A percentile compares a stretch with the other conserved stretches of the same genome.
Evolutionary conservation across 371 early-diverging fungal species (phyloP).

Genomic region (Mucor mucedo): DNA sequence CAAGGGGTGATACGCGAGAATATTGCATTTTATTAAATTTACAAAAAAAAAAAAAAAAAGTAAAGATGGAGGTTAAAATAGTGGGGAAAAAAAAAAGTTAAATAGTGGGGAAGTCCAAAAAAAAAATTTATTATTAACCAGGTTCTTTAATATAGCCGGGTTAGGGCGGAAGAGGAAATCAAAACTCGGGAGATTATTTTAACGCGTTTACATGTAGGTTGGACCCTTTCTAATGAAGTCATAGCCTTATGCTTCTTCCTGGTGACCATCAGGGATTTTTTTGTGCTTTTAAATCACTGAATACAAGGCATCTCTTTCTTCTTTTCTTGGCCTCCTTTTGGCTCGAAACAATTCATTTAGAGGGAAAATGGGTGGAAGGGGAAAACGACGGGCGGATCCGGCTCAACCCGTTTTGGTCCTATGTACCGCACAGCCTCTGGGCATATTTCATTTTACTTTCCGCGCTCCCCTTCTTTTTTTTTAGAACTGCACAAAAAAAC

Average conservation of each 20-base stretch:
- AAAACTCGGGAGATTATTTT: slow-evolving; percentile 18
- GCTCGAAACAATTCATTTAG: neutral
- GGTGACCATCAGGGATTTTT: too few relatives aligned
- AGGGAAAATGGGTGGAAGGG: neutral
- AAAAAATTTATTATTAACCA: neutral
- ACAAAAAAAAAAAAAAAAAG: slow-evolving; percentile 1
- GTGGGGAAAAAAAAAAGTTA: neutral
- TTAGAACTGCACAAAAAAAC: too few relatives aligned
- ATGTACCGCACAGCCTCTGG: neutral
- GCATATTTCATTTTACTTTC: neutral
- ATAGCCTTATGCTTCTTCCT: neutral
- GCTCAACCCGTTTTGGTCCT: slow-evolving; percentile 6
- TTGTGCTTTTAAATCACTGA: neutral
- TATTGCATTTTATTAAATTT: slow-evolving; percentile 32
- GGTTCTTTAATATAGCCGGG: slow-evolving; percentile 16
- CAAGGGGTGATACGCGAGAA: slow-evolving; percentile 34
- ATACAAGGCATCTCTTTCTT: neutral
- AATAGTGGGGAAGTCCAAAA: slow-evolving; percentile 3
- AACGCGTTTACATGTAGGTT: neutral
- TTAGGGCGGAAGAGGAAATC: slow-evolving; percentile 23
- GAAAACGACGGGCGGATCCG: slow-evolving; percentile 7
- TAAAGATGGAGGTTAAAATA: neutral
- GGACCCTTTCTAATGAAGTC: neutral
- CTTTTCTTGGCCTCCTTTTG: neutral
- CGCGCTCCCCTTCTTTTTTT: too few relatives aligned